A percentile compares a stretch with the other conserved stretches of the same genome.
Evolutionary conservation across 2,329 filamentous ascomycete species (phyloP).

Genomic region (Alternaria tenuissima): DNA sequence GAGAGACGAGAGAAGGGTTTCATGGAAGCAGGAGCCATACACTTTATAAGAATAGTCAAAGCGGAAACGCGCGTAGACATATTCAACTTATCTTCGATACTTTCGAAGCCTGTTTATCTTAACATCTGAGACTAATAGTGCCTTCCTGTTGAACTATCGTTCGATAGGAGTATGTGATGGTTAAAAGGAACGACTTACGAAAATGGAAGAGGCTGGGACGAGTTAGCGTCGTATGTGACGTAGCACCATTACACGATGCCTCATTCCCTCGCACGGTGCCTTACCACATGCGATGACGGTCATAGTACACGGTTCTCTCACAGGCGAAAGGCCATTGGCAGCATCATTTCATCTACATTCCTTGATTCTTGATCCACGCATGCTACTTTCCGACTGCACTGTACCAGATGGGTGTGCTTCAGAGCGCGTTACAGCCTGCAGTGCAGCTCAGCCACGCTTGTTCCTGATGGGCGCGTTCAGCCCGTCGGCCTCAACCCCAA

Average conservation of each 20-base stretch:
- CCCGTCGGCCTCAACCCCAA: background rate
- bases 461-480: background rate
- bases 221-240: background rate
- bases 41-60: slow-evolving; percentile 17
- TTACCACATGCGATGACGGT: background rate
- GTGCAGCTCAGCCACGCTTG: background rate
- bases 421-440: background rate
- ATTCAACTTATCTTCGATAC: background rate
- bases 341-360: background rate
- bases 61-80: background rate
- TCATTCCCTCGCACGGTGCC: background rate
- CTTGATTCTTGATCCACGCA: background rate
- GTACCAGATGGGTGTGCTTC: background rate
- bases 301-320: background rate
- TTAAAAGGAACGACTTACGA: background rate
- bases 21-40: slow-evolving; percentile 40
- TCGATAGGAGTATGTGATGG: background rate
- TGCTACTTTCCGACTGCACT: background rate
- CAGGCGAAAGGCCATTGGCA: background rate
- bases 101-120: background rate
- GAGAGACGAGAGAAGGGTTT: slow-evolving; percentile 48
- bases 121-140: background rate
- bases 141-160: background rate
- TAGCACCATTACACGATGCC: background rate
- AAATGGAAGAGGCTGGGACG: background rate